Evolutionary conservation across 2,329 filamentous ascomycete genomes (phyloP), one percentile per base, ranked within the genome.

Genomic region (Fusarium beomiforme): DNA sequence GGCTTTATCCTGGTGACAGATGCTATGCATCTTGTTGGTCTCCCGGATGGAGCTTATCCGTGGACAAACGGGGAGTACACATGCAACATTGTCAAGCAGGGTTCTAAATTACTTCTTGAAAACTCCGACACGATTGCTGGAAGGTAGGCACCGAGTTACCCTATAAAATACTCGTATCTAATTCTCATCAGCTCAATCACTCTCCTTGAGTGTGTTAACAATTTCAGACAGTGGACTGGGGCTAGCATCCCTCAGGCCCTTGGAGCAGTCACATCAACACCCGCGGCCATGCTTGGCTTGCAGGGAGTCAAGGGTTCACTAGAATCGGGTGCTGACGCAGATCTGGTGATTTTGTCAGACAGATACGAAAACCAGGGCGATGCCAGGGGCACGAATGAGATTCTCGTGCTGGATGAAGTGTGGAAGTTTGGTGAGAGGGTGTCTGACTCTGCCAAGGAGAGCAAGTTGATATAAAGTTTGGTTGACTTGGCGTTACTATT

Each of bases 1-100:
- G 95, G 95, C 1, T 91, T 96, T 76, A 92, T 97, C 66, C 88
- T 98, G 9, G 94, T 98, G 46, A 97, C 95, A 0, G 95, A 98
- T 80, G 94, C 94, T 8, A 97, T 97, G 93, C 91, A 93, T 73
- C 87, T 97, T 19, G 91, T 93, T 23, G 95, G 95, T 2, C 85
- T 97, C 58, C 92, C 92, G 0, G 94, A 97, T 76, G 95, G 95
- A 6, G 86, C 89, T 4, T 97, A 97, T 78, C 88, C 91, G 69
- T 97, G 94, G 93, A 95, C 90, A 8, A 97, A 97, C 75, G 89
- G 89, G 10, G 86, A 88, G 60, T 81, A 82, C 29, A 85, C 85
- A 47, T 86, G 86, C 70, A 85, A 83, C 37, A 89, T 92, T 70
- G 81, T 92, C 65, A 95, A 95, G 83, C 88, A 87, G 54, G 94